Base-by-base conservation (phyloP, 345 rosid genomes). In the Eucalyptus albens region DNA sequence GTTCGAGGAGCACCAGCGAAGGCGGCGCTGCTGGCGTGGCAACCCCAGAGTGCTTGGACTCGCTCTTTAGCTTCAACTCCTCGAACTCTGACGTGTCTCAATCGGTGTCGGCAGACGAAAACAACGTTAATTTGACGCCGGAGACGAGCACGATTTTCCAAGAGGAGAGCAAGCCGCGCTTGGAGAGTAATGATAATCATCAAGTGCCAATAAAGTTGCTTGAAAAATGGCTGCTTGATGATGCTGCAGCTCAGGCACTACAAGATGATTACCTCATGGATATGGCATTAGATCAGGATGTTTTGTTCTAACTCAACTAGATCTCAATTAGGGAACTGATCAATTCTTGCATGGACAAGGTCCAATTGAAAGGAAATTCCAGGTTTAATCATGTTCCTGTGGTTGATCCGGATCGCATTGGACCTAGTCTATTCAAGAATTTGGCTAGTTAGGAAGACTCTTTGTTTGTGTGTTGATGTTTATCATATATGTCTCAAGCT, bases 221-320 rank as follows among this genome's bases (percentile, higher is more conserved):
- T 37, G 94, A 94, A 89, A 94, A 94, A 50, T 94, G 95, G 94
- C 92, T 94, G 47, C 62, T 92, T 87, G 95, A 94, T 56, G 95
- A 93, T 88, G 85, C 65, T 40, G 19, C 87, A 56, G 90, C 69
- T 50, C 87, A 55, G 50, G 40, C 21, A 15, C 87, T 13, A 42
- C 49, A 83, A 42, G 81, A 55, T 45, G 10, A 85, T 45, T 62
- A 47, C 67, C 50, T 59, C 77, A 47, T 26, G 81, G 9, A 40
- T 53, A 77, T 77, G 83, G 47, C 47, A 37, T 77, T 77, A 37
- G 69, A 86, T 6, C 69, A 55, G 59, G 56, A 53, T n/a, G 87
- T 6, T 6, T 26, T 86, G 47, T 53, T 86, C 60, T 55, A 31
- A n/a, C 47, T 44, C 26, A 40, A 21, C 27, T 77, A 77, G 47